Conservation (phyloP, 805 yeast genomes). For the Suhomyces kilbournensis region DNA sequence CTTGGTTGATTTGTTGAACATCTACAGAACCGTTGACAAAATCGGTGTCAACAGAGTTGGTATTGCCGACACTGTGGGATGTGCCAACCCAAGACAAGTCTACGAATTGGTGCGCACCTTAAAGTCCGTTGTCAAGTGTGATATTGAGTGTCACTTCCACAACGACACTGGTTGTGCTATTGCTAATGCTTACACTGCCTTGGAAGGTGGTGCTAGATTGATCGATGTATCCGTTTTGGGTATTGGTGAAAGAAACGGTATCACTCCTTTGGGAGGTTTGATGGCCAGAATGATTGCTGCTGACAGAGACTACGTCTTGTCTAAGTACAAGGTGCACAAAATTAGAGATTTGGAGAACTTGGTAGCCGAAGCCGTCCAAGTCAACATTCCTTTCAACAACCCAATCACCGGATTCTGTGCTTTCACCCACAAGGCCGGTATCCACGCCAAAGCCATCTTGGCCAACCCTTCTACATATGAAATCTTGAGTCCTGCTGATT, state of each 20-base stretch:
- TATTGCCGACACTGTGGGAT: conserved; percentile 63
- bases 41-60: conserved; percentile 63
- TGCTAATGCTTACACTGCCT: conserved; percentile 61
- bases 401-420: conserved; percentile 66
- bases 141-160: conserved; percentile 61
- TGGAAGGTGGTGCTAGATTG: conserved; percentile 60
- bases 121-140: conserved; percentile 56
- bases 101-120: conserved; percentile 57
- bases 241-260: conserved; percentile 64
- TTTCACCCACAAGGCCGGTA: conserved; percentile 63
- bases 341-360: conserved; percentile 57
- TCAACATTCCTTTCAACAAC: conserved; percentile 58
- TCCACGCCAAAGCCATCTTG: conserved; percentile 59
- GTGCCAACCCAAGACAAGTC: conserved; percentile 63
- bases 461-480: conserved; percentile 65
- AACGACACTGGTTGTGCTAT: conserved; percentile 64
- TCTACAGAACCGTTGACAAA: conserved; percentile 59
- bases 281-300: conserved; percentile 66
- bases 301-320: conserved; percentile 55
- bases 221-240: conserved; percentile 60
- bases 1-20: conserved; percentile 56
- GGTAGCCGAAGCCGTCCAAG: conserved; percentile 58
- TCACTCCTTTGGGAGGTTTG: conserved; percentile 58
- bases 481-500: conserved; percentile 55
- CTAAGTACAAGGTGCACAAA: conserved; percentile 54